These are phyloP conservation scores for Termitomyces sp. DNA, from an alignment of 768 basidiomycete species.

Conservation along the genomic window DNA sequence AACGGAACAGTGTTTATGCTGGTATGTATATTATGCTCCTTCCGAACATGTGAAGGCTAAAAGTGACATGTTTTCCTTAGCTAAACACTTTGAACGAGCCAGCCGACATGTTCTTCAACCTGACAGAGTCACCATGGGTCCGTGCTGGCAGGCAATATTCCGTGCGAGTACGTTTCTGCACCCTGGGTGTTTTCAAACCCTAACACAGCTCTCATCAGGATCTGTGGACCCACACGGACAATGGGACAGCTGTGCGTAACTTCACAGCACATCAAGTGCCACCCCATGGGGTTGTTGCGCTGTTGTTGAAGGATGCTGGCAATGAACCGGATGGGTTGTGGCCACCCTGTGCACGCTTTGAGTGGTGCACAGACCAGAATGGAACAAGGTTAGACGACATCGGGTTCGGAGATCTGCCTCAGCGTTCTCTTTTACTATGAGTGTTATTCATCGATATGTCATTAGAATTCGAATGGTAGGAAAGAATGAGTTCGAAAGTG, in stretches of 20 bases:
- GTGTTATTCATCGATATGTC: not conserved
- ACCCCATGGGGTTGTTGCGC: conserved; percentile 64
- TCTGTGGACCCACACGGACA: conserved; percentile 70
- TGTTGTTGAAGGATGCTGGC: conserved; percentile 61
- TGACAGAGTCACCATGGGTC: conserved; percentile 64
- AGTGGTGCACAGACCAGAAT: conserved; percentile 59
- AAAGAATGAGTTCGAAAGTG: not conserved
- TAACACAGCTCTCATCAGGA: conserved; percentile 35
- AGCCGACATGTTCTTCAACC: conserved; percentile 48
- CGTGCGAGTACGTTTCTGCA: conserved; percentile 39
- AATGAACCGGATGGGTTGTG: conserved; percentile 55
- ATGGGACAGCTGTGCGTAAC: conserved; percentile 60
- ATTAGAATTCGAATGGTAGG: not conserved
- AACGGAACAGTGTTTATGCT: conserved; percentile 65
- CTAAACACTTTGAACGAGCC: conserved; percentile 52
- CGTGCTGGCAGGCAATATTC: conserved; percentile 55
- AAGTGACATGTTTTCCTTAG: conserved; percentile 20
- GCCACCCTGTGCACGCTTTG: conserved; percentile 53
- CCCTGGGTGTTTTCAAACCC: not conserved
- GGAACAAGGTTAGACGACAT: conserved; percentile 33
- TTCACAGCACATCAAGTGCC: conserved; percentile 51
- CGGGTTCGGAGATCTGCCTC: conserved; percentile 1
- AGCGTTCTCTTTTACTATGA: not conserved
- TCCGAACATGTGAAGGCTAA: not conserved
- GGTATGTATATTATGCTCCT: conserved; percentile 23